A percentile compares a stretch with the other conserved stretches of the same genome.
These are phyloP conservation scores for Orychophragmus violaceus DNA, from an alignment of 345 rosid species.

Conservation along the genomic window DNA sequence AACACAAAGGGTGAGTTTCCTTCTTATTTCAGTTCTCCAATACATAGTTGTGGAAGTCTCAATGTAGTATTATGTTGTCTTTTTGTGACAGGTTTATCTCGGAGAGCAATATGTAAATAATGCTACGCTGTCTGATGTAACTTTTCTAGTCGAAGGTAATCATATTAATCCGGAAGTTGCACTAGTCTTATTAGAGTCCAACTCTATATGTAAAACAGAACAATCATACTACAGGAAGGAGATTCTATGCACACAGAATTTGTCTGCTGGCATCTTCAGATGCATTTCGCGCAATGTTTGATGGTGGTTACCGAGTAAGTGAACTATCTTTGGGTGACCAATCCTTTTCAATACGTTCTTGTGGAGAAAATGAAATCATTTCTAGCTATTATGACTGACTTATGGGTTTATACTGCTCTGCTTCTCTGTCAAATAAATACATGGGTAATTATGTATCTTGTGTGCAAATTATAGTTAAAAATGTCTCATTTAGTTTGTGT, in stretches of 20 bases:
- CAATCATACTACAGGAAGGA: constrained; percentile 56
- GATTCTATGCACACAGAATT: constrained; percentile 93
- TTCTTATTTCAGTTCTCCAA: constrained; percentile 6
- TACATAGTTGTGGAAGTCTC: not conserved
- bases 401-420: not conserved
- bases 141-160: constrained; percentile 95
- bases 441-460: not conserved
- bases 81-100: constrained; percentile 62
- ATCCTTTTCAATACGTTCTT: constrained; percentile 3
- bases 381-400: constrained; percentile 4
- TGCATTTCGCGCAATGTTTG: constrained; percentile 99
- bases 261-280: constrained; percentile 99
- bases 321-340: not conserved
- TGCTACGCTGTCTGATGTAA: constrained; percentile 86
- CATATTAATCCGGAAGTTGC: constrained; percentile 6
- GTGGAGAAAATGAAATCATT: not conserved
- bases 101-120: constrained; percentile 95
- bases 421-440: not conserved
- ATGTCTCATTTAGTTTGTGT: not conserved
- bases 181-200: constrained; percentile 12
- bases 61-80: not conserved
- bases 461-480: not conserved
- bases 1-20: constrained; percentile 68
- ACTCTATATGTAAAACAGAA: constrained; percentile 12
- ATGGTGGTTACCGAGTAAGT: constrained; percentile 97